Percentiles rank a stretch among this genome's conserved stretches.
phyloP scores from a whole-genome alignment of 2,329 filamentous ascomycete species.

The Stemphylium vesicarium region DNA sequence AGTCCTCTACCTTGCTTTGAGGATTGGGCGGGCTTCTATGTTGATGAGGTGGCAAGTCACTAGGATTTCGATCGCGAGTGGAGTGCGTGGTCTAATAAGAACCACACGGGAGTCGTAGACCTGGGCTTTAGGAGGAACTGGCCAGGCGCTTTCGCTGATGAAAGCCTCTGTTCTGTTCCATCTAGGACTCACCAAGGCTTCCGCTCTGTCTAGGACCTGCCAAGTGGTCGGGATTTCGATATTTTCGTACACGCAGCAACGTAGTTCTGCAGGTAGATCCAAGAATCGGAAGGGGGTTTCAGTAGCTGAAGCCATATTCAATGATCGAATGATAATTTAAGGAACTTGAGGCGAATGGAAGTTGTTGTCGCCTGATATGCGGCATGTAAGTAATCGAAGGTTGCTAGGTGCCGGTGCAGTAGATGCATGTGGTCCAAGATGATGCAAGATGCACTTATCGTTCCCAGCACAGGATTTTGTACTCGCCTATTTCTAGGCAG shows the following conservation, averaged over 20 bases:
- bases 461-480: no score
- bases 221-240: slow-evolving; percentile 12
- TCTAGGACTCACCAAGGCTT: no score
- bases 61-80: slow-evolving; percentile 4
- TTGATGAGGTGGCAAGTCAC: slow-evolving; percentile 14
- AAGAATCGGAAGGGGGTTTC: slow-evolving; percentile 15
- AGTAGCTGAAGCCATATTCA: slow-evolving; percentile 10
- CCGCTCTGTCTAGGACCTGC: slow-evolving; percentile 13
- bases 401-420: no score
- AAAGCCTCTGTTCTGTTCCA: no score
- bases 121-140: slow-evolving; percentile 8
- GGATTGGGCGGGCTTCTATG: slow-evolving; percentile 13
- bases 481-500: no score
- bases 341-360: neutral
- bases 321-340: neutral
- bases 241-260: slow-evolving; percentile 13
- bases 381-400: neutral
- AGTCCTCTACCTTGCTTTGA: slow-evolving; percentile 14
- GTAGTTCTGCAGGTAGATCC: slow-evolving; percentile 16
- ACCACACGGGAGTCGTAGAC: slow-evolving; percentile 9
- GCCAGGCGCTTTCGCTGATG: slow-evolving; percentile 4
- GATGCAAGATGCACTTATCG: no score
- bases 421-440: no score
- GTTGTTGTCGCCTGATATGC: neutral
- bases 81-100: slow-evolving; percentile 2